Evolutionary conservation across 2,329 filamentous ascomycete species (phyloP).

Genomic region (Cadophora malorum): DNA sequence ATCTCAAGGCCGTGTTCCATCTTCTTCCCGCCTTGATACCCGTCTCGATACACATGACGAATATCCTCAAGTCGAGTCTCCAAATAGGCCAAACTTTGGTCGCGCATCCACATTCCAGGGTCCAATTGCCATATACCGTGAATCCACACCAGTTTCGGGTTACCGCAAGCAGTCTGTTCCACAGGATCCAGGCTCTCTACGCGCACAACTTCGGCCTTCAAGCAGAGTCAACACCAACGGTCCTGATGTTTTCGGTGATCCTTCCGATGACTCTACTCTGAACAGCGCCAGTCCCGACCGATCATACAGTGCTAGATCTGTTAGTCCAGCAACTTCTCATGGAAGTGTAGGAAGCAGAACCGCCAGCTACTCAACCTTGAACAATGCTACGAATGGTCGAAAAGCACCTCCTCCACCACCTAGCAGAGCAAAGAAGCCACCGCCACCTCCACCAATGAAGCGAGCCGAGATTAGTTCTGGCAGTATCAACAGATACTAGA

Average conservation of each 20-base stretch:
- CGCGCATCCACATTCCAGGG: slow-evolving; percentile 66
- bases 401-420: slow-evolving; percentile 69
- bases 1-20: slow-evolving; percentile 47
- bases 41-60: slow-evolving; percentile 39
- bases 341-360: slow-evolving; percentile 57
- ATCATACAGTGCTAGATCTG: slow-evolving; percentile 55
- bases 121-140: slow-evolving; percentile 57
- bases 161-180: slow-evolving; percentile 55
- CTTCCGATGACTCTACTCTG: slow-evolving; percentile 56
- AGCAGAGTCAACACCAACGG: slow-evolving; percentile 37
- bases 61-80: slow-evolving; percentile 43
- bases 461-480: slow-evolving; percentile 48
- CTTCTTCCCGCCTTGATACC: slow-evolving; percentile 36
- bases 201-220: slow-evolving; percentile 46
- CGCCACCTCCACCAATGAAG: slow-evolving; percentile 70
- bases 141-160: slow-evolving; percentile 57
- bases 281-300: slow-evolving; percentile 56
- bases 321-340: slow-evolving; percentile 60
- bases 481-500: slow-evolving; percentile 36
- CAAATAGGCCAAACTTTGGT: slow-evolving; percentile 53
- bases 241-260: slow-evolving; percentile 56
- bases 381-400: slow-evolving; percentile 44
- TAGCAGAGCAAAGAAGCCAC: slow-evolving; percentile 68
- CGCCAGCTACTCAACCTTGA: slow-evolving; percentile 54
- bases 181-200: slow-evolving; percentile 51